Evolutionary conservation across 257 asterid genomes (phyloP), one percentile per base, ranked within the genome.

Genomic region (Petunia secreta): DNA sequence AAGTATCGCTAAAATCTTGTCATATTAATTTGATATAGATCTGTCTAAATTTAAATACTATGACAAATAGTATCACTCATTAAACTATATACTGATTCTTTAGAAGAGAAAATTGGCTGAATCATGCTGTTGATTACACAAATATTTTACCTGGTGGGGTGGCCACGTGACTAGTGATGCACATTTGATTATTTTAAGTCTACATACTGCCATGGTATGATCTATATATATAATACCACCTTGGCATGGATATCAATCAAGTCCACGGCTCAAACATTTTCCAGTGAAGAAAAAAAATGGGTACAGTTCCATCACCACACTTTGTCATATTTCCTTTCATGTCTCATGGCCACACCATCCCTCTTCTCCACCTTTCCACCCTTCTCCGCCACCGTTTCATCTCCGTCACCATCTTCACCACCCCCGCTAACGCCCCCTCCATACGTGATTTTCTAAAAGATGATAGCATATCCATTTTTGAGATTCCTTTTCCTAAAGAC

Each of bases 331-430:
- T 92, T 85, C 95, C 97, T 6, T 91, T 92, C 88, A 83, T 91
- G 89, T 65, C 98, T 8, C 87, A 88, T 75, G 97, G 95, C 79
- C 97, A 92, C 83, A 91, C 87, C 80, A 90, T 90, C 77, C 97
- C 97, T 11, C 90, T 92, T 87, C 92, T 92, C 87, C 77, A 87
- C 89, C 92, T 90, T 77, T 83, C 91, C 85, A 87, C 91, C 66
- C 91, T 92, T 83, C 92, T 94, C 78, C 90, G 79, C 50, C 88
- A 59, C 54, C 90, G 88, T 15, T 82, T 88, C 25, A 59, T 88
- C 77, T 48, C 85, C 52, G 89, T 92, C 63, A 92, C 98, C 15
- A 55, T 94, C 65, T 14, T 90, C 95, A 86, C 98, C 82, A 94
- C 98, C 78, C 71, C 91, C 55, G 85, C 71, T 1, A 92, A 92